A percentile compares a stretch with the other conserved stretches of the same genome.
These are phyloP conservation scores for Coniella vitis DNA, from an alignment of 2,329 filamentous ascomycete genomes.

Conservation along the genomic window DNA sequence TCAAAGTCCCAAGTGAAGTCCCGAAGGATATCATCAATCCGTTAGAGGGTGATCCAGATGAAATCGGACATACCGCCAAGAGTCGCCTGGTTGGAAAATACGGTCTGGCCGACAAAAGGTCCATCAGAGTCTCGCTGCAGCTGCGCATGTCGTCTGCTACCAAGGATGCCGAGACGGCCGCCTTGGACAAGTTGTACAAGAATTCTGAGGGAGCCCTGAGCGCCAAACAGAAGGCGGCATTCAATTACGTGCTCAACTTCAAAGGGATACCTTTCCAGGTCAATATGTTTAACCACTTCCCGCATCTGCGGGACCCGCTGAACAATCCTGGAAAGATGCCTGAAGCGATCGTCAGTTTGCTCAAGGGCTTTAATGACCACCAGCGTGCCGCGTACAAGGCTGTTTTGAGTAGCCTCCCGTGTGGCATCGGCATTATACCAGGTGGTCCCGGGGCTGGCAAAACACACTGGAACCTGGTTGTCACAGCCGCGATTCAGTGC, in stretches of 20 bases:
- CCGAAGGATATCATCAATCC: constrained; percentile 1
- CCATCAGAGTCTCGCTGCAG: constrained; percentile 9
- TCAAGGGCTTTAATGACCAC: constrained; percentile 30
- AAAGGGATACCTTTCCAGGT: constrained; percentile 14
- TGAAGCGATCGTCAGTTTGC: constrained; percentile 17
- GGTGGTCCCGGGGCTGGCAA: constrained; percentile 43
- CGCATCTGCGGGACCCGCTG: constrained; percentile 19
- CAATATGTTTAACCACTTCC: constrained; percentile 20
- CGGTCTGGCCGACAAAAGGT: constrained; percentile 7
- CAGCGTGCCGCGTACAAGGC: constrained; percentile 30
- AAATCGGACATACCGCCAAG: neutral
- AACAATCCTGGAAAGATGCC: constrained; percentile 13
- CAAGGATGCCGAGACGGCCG: constrained; percentile 12
- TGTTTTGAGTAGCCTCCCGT: constrained; percentile 31
- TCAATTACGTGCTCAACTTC: constrained; percentile 20
- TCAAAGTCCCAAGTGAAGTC: constrained; percentile 10
- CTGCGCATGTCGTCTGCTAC: constrained; percentile 8
- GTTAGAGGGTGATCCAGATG: constrained; percentile 9
- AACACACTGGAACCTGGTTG: constrained; percentile 38
- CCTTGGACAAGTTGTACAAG: constrained; percentile 7
- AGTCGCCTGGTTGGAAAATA: neutral
- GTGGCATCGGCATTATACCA: constrained; percentile 37
- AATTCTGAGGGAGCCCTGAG: constrained; percentile 2
- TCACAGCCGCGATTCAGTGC: constrained; percentile 25
- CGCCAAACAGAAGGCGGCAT: constrained; percentile 17